Base-by-base conservation (phyloP, 2,329 filamentous ascomycete genomes). In the Lojkania enalia region DNA sequence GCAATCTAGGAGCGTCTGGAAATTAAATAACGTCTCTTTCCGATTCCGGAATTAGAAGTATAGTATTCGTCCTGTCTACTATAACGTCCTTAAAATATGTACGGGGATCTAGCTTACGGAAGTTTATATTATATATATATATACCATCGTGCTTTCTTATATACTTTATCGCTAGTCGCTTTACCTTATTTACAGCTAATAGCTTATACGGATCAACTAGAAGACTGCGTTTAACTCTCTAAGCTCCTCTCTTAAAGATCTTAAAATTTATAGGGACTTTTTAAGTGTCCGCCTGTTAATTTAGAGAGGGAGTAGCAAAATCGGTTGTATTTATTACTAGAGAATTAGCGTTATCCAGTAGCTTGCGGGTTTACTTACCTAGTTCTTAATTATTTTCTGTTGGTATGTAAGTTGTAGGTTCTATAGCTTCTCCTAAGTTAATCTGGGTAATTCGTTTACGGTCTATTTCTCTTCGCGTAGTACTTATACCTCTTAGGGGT, bases 91-190 rank as follows among this genome's bases (percentile, higher is more conserved):
- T 20, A 46, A 41, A 41, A 41, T 29, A 46, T 46, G 21, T 46
- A 15, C 15, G 20, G 42, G 44, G 39, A 25, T 47, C n/a, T 42
- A 47, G 20, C 38, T 42, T 47, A 38, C 25, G 25, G 38, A 47
- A 39, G 32, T 47, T 47, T 42, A 16, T 47, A 42, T 47, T 20
- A 38, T 47, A 47, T 42, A 47, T 47, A 32, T 31, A 20, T 42
- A 47, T 47, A 16, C 44, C 27, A 2, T 47, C 18, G n/a, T 42
- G 21, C 39, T 47, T 47, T 42, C 33, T 47, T n/a, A 47, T 47
- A 35, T 47, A 42, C 39, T 42, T 47, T 42, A 47, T 42, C 18
- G 20, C 44, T 42, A 32, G 39, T 42, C 39, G 29, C 20, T 42
- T 38, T 47, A 42, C 39, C 44, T 47, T 33, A 6, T 38, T 15